Conservation (phyloP, 768 basidiomycete genomes). For the Psilocybe tampanensis region DNA sequence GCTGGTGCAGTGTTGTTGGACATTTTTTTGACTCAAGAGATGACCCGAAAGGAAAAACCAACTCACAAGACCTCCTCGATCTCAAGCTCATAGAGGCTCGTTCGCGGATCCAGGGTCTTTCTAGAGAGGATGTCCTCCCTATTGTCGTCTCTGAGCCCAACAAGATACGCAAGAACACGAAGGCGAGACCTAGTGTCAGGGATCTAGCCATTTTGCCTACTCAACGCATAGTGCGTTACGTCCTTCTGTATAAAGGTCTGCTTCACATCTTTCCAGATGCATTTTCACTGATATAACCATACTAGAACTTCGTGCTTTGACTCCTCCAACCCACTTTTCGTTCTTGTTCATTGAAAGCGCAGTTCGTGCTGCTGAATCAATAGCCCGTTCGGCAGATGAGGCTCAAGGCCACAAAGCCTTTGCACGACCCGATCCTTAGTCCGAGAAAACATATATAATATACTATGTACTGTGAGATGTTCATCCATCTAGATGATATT, state of each 20-base stretch:
- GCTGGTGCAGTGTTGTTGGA: conserved; percentile 63
- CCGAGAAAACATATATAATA: not conserved
- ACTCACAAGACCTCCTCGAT: conserved; percentile 10
- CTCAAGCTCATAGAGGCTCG: not conserved
- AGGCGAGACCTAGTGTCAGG: conserved; percentile 36
- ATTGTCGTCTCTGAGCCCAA: conserved; percentile 24
- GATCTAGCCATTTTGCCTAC: conserved; percentile 67
- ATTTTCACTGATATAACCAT: conserved; percentile 2
- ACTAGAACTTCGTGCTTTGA: conserved; percentile 53
- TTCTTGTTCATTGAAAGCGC: conserved; percentile 26
- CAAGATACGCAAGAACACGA: conserved; percentile 25
- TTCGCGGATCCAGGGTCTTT: conserved; percentile 6
- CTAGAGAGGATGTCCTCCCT: conserved; percentile 14
- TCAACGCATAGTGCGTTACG: conserved; percentile 67
- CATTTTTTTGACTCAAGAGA: conserved; percentile 37
- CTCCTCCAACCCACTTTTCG: conserved; percentile 45
- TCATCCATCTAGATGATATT: not conserved
- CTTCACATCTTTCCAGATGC: not conserved
- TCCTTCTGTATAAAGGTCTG: conserved; percentile 59
- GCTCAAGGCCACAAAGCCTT: conserved; percentile 28
- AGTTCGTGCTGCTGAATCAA: conserved; percentile 27
- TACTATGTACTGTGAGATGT: conserved; percentile 8
- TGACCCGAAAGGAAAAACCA: conserved; percentile 3
- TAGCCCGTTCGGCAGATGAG: conserved; percentile 25
- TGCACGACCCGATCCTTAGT: conserved; percentile 2